phyloP scores from a whole-genome alignment of 2,329 filamentous ascomycete genomes.

The Xylaria sp. region DNA sequence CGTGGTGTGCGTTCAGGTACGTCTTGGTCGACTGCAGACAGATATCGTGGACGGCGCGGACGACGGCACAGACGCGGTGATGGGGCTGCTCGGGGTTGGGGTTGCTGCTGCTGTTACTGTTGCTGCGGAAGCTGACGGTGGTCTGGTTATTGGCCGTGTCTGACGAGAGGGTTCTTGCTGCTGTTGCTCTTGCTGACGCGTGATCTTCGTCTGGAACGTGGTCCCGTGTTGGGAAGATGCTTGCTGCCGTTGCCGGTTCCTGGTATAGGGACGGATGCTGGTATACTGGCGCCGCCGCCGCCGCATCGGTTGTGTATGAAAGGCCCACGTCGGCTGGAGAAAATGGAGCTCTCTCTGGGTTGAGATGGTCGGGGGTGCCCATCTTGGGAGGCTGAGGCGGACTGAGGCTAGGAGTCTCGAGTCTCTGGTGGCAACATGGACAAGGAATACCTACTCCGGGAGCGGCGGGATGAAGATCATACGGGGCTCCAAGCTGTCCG shows the following conservation, averaged over 20 bases:
- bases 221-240: no score
- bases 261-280: not conserved
- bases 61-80: conserved; percentile 8
- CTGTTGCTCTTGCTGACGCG: not conserved
- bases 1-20: conserved; percentile 23
- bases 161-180: not conserved
- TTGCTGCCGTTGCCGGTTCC: not conserved
- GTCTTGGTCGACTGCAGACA: conserved; percentile 26
- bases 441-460: not conserved
- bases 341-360: not conserved
- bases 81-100: conserved; percentile 4
- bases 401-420: not conserved
- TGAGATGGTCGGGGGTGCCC: not conserved
- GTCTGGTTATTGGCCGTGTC: conserved; percentile 2
- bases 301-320: not conserved
- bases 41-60: conserved; percentile 20
- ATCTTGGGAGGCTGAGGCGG: not conserved
- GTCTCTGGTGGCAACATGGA: not conserved
- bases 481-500: not conserved
- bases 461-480: not conserved
- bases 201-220: not conserved
- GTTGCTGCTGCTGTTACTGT: no score
- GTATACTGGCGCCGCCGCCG: not conserved
- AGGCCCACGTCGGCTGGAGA: not conserved
- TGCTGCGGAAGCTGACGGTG: conserved; percentile 14